Percentiles rank a stretch among this genome's conserved stretches.
Evolutionary conservation across 139 green algal species (phyloP).

Genomic region (Chlorella ohadii): DNA sequence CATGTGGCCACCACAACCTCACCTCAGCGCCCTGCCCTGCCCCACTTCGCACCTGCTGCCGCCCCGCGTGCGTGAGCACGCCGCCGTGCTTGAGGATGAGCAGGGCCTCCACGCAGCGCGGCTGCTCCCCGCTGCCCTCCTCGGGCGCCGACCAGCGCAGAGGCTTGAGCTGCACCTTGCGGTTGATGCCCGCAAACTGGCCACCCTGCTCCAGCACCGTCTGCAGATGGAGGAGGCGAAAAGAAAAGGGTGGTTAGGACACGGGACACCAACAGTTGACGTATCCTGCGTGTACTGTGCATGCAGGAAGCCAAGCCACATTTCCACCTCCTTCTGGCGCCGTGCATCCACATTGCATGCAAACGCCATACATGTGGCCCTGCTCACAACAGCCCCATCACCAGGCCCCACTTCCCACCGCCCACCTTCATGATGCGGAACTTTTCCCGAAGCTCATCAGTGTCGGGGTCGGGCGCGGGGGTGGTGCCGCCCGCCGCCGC

Average conservation of each 20-base stretch:
- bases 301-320: no score
- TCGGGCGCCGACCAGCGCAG: constrained; percentile 56
- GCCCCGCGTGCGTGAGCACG: constrained; percentile 88
- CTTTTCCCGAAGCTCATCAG: constrained; percentile 85
- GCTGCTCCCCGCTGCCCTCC: constrained; percentile 33
- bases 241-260: neutral
- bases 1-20: no score
- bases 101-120: constrained; percentile 57
- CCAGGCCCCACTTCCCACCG: neutral
- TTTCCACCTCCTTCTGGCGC: no score
- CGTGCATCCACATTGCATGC: no score
- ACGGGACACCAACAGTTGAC: no score
- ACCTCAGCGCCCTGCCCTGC: neutral
- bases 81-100: constrained; percentile 91
- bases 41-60: constrained; percentile 67
- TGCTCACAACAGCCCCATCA: neutral
- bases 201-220: constrained; percentile 85
- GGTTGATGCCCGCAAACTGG: constrained; percentile 95
- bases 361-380: no score
- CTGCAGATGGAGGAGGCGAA: constrained; percentile 47
- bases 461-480: constrained; percentile 39
- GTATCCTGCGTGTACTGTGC: no score
- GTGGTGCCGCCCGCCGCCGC: neutral
- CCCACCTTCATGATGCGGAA: constrained; percentile 83
- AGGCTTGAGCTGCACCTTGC: constrained; percentile 98